These are phyloP conservation scores for Globisporangium solare DNA, from an alignment of 352 stramenopile species.

Conservation along the genomic window DNA sequence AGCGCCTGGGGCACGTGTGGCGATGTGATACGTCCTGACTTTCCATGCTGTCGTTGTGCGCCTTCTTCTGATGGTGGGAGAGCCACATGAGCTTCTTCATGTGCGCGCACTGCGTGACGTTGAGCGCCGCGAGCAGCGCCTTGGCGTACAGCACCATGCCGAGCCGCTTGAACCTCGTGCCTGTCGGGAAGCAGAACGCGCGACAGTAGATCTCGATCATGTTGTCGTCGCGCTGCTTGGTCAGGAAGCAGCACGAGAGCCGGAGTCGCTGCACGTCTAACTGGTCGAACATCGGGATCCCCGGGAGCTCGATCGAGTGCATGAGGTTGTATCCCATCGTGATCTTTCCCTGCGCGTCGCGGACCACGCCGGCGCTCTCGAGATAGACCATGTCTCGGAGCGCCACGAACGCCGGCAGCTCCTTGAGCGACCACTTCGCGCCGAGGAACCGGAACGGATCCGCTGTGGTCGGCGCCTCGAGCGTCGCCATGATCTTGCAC, in stretches of 20 bases:
- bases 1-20: conserved; percentile 18
- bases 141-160: conserved; percentile 31
- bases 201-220: conserved; percentile 43
- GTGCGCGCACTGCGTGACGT: conserved; percentile 50
- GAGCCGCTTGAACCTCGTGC: conserved; percentile 33
- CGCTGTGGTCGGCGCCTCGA: conserved; percentile 20
- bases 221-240: conserved; percentile 15
- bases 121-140: conserved; percentile 27
- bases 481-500: conserved; percentile 28
- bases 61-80: conserved; percentile 17
- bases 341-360: not conserved
- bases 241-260: conserved; percentile 37
- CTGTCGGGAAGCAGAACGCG: conserved; percentile 35
- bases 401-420: conserved; percentile 22
- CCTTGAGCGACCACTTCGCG: conserved; percentile 32
- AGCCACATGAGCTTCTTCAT: conserved; percentile 69
- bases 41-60: not conserved
- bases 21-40: conserved; percentile 7
- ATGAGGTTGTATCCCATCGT: conserved; percentile 21
- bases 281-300: conserved; percentile 27
- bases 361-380: conserved; percentile 13
- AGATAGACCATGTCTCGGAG: conserved; percentile 35
- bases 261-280: conserved; percentile 31
- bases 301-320: conserved; percentile 33
- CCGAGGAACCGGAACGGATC: conserved; percentile 41